Percentiles rank a stretch among this genome's conserved stretches.
These are phyloP conservation scores for Rhizopogon vulgaris DNA, from an alignment of 768 basidiomycete species.

Conservation along the genomic window DNA sequence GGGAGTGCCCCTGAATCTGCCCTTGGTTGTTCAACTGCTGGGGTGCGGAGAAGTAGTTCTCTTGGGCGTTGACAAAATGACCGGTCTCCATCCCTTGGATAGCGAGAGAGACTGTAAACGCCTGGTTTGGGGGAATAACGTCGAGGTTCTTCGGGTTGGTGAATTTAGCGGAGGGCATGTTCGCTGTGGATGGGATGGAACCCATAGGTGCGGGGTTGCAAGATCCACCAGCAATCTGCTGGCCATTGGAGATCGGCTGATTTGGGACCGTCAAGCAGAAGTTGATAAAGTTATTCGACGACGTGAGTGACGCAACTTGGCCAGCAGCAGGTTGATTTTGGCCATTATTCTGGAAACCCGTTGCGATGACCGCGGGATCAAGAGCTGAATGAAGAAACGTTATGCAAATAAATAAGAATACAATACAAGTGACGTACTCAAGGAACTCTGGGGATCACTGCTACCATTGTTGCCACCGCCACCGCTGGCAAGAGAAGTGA, in stretches of 20 bases:
- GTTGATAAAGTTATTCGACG: constrained; percentile 59
- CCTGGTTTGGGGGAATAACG: constrained; percentile 37
- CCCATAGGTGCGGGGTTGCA: constrained; percentile 58
- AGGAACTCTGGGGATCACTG: constrained; percentile 38
- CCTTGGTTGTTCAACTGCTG: constrained; percentile 47
- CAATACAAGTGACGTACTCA: constrained; percentile 9
- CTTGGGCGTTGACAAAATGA: constrained; percentile 49
- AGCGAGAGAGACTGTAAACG: constrained; percentile 47
- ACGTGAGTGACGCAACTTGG: constrained; percentile 47
- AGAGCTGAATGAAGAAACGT: constrained; percentile 32
- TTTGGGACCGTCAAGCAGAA: constrained; percentile 40
- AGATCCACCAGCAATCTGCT: constrained; percentile 45
- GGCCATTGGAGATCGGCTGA: constrained; percentile 49
- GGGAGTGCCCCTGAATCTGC: constrained; percentile 50
- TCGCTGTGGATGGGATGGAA: constrained; percentile 39
- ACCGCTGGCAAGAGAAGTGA: constrained; percentile 10
- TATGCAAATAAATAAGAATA: background rate
- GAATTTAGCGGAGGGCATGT: constrained; percentile 47
- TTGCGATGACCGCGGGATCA: constrained; percentile 43
- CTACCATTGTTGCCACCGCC: constrained; percentile 6
- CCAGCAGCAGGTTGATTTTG: constrained; percentile 37
- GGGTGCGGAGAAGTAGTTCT: constrained; percentile 52
- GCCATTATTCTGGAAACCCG: constrained; percentile 45
- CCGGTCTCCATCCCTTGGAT: constrained; percentile 44
- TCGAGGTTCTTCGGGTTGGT: constrained; percentile 33